Percentiles rank a stretch among this genome's conserved stretches.
phyloP scores from a whole-genome alignment of 2,329 filamentous ascomycete species.

The Colletotrichum spaethianum region DNA sequence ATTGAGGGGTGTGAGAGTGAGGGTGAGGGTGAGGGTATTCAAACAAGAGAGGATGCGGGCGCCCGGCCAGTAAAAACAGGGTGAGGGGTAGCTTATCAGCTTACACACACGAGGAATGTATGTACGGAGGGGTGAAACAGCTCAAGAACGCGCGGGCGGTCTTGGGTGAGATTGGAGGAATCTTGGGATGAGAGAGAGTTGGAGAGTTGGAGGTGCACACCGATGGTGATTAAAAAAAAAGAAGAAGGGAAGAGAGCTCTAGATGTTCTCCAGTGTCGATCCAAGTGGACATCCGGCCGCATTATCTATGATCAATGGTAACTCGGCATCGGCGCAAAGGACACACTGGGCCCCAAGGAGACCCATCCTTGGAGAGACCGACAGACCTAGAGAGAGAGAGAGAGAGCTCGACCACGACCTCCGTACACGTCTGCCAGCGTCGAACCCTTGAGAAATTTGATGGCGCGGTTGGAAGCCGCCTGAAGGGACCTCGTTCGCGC shows the following conservation, averaged over 20 bases:
- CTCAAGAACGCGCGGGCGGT: constrained; percentile 28
- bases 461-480: neutral
- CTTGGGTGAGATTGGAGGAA: constrained; percentile 33
- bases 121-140: neutral
- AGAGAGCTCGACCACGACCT: neutral
- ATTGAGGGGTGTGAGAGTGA: neutral
- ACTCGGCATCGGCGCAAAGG: constrained; percentile 5
- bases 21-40: constrained; percentile 16
- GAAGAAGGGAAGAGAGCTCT: neutral
- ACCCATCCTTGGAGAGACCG: constrained; percentile 12
- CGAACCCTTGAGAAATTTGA: constrained; percentile 3
- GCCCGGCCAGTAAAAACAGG: constrained; percentile 26
- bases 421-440: neutral
- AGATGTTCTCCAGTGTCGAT: neutral
- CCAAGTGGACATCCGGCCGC: constrained; percentile 3
- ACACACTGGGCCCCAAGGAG: neutral
- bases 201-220: constrained; percentile 3
- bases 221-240: neutral
- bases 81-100: constrained; percentile 3
- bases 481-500: constrained; percentile 2
- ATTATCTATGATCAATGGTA: constrained; percentile 13
- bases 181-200: constrained; percentile 22
- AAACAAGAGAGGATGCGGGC: constrained; percentile 14
- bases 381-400: neutral
- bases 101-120: constrained; percentile 19